A percentile compares a stretch with the other conserved stretches of the same genome.
These are phyloP conservation scores for Quercus gilva DNA, from an alignment of 306 rosid species.

Conservation along the genomic window DNA sequence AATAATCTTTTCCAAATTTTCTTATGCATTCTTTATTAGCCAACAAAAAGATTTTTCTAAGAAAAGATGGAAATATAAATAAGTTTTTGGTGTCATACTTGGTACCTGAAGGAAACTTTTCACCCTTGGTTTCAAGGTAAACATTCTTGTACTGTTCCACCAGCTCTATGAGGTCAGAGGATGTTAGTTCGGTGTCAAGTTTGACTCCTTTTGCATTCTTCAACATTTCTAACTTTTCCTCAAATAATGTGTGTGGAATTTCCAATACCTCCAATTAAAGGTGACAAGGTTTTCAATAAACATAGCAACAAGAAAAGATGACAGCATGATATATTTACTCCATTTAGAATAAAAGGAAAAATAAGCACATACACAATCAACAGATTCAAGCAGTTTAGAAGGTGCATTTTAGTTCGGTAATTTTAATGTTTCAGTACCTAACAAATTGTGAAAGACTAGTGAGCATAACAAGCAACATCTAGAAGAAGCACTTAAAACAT, in stretches of 20 bases:
- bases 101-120: slow-evolving; percentile 85
- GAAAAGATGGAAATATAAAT: slow-evolving; percentile 14
- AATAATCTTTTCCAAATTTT: background rate
- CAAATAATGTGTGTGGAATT: slow-evolving; percentile 84
- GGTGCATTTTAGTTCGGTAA: background rate
- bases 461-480: background rate
- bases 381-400: background rate
- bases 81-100: slow-evolving; percentile 12
- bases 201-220: slow-evolving; percentile 57
- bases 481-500: slow-evolving; percentile 67
- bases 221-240: slow-evolving; percentile 68
- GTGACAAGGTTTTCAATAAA: slow-evolving; percentile 9
- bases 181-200: slow-evolving; percentile 68
- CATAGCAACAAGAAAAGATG: slow-evolving; percentile 6
- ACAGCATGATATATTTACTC: background rate
- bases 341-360: background rate
- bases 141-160: slow-evolving; percentile 82
- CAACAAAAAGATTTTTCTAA: background rate
- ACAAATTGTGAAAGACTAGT: background rate
- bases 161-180: slow-evolving; percentile 73
- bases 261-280: slow-evolving; percentile 66
- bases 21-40: background rate
- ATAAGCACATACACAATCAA: background rate
- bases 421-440: background rate
- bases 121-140: slow-evolving; percentile 65